phyloP scores from a whole-genome alignment of 2,329 filamentous ascomycete species.

The Colletotrichum sidae region DNA sequence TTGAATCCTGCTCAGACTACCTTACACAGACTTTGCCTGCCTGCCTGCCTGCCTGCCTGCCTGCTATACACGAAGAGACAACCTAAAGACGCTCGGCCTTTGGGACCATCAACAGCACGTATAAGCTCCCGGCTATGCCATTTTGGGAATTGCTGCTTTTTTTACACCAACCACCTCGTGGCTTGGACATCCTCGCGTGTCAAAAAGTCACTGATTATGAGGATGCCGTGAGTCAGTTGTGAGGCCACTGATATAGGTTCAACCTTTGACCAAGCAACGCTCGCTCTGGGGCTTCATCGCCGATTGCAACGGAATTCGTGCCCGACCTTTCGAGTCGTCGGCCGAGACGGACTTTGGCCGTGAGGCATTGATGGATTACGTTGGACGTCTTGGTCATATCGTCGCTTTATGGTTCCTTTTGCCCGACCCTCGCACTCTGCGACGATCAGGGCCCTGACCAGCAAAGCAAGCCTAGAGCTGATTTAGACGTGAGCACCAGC shows the following conservation, averaged over 20 bases:
- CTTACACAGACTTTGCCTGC: too few relatives aligned
- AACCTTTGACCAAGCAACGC: background rate
- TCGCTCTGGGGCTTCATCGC: slow-evolving; percentile 3
- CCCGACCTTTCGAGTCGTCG: background rate
- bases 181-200: slow-evolving; percentile 18
- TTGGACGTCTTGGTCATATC: too few relatives aligned
- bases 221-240: slow-evolving; percentile 3
- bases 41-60: too few relatives aligned
- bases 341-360: background rate
- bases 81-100: slow-evolving; percentile 6
- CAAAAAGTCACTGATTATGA: slow-evolving; percentile 11
- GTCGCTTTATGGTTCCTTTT: background rate
- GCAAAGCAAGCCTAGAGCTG: slow-evolving; percentile 1
- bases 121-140: background rate
- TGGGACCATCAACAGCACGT: background rate
- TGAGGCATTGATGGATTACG: background rate
- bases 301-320: slow-evolving; percentile 10
- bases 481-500: background rate
- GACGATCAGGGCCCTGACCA: background rate
- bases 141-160: slow-evolving; percentile 26
- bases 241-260: background rate
- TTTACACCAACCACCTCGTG: background rate
- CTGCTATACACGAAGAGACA: slow-evolving; percentile 4
- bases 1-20: too few relatives aligned
- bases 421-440: slow-evolving; percentile 4